phyloP scores from a whole-genome alignment of 192 early-diverging fungal species.

The Pilaira anomala region DNA sequence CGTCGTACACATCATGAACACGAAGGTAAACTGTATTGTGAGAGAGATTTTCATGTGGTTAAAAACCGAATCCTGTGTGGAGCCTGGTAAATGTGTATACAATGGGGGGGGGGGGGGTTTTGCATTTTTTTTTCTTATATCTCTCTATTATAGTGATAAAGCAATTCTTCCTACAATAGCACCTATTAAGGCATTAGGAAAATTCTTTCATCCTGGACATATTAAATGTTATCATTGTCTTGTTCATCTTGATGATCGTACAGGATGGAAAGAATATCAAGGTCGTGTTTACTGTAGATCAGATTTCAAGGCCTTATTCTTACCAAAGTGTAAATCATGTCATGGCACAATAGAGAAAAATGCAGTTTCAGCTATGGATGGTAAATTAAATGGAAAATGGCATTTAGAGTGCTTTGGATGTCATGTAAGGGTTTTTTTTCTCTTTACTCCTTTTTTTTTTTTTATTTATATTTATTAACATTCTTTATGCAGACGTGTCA shows the following conservation, averaged over 20 bases:
- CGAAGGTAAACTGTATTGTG: conserved; percentile 61
- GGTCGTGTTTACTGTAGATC: conserved; percentile 62
- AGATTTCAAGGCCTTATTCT: conserved; percentile 64
- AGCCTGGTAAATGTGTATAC: conserved; percentile 43
- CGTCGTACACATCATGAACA: conserved; percentile 40
- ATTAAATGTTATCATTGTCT: conserved; percentile 66
- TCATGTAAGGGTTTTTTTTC: conserved; percentile 30
- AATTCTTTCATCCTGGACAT: conserved; percentile 62
- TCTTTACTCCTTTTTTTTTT: neutral
- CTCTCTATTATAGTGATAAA: conserved; percentile 24
- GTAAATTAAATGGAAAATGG: conserved; percentile 66
- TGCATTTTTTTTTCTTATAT: too few species aligned
- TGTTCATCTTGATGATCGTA: conserved; percentile 50
- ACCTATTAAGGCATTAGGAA: conserved; percentile 60
- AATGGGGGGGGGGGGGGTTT: neutral
- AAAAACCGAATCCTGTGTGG: conserved; percentile 45
- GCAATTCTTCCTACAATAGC: conserved; percentile 28
- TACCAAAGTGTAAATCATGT: conserved; percentile 68
- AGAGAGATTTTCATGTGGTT: conserved; percentile 50
- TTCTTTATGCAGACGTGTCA: conserved; percentile 48
- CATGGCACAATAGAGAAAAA: conserved; percentile 62
- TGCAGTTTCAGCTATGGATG: conserved; percentile 68
- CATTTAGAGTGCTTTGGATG: conserved; percentile 75
- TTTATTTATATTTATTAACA: neutral
- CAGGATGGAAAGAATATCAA: conserved; percentile 45